phyloP scores from a whole-genome alignment of 139 green algal species.

The Desmodesmus armatus region DNA sequence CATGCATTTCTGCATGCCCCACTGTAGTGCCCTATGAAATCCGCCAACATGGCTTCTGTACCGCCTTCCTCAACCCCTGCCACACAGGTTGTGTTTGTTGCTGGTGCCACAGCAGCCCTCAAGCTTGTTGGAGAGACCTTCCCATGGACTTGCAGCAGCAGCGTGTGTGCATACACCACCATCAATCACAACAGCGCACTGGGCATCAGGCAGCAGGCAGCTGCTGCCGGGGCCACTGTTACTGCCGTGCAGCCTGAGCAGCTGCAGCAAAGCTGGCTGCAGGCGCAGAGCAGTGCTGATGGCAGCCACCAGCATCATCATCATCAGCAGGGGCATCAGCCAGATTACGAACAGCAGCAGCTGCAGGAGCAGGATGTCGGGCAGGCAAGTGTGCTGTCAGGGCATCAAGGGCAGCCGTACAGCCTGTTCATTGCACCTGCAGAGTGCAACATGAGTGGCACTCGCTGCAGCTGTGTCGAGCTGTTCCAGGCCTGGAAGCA shows the following conservation, averaged over 20 bases:
- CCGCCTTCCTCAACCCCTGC: too few species aligned
- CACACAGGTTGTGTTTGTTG: conserved; percentile 68
- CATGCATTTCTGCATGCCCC: too few species aligned
- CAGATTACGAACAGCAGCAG: conserved; percentile 17
- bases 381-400: background rate
- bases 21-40: too few species aligned
- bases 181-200: conserved; percentile 90
- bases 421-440: conserved; percentile 82
- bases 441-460: conserved; percentile 93
- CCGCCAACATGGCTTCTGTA: too few species aligned
- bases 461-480: conserved; percentile 53
- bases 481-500: conserved; percentile 35
- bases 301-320: background rate
- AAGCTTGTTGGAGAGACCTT: conserved; percentile 85
- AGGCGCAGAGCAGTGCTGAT: conserved; percentile 39
- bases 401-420: too few species aligned
- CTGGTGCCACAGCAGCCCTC: conserved; percentile 79
- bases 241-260: conserved; percentile 35
- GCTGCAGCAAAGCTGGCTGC: background rate
- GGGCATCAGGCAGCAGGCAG: conserved; percentile 79
- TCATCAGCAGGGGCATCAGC: background rate
- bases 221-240: conserved; percentile 61
- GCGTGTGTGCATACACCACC: conserved; percentile 66
- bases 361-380: conserved; percentile 21
- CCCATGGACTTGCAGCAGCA: conserved; percentile 70